These are phyloP conservation scores for Hypoxylon sp. DNA, from an alignment of 2,329 filamentous ascomycete species.

Conservation along the genomic window DNA sequence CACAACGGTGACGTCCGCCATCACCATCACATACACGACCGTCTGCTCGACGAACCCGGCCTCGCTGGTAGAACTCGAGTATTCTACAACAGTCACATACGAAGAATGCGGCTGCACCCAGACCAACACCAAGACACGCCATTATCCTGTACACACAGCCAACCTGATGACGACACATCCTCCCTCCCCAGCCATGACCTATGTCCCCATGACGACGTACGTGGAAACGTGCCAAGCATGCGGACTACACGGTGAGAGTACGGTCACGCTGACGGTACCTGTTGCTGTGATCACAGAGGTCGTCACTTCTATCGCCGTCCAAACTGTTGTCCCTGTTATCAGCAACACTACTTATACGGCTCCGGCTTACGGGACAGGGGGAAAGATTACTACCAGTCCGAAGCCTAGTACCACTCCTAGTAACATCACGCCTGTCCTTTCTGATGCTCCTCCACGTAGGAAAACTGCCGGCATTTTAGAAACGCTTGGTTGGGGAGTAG, in stretches of 20 bases:
- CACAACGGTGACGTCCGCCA: constrained; percentile 45
- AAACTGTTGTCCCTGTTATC: constrained; percentile 50
- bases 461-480: not conserved
- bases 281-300: constrained; percentile 41
- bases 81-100: constrained; percentile 53
- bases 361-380: constrained; percentile 7
- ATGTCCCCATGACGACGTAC: constrained; percentile 52
- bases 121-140: not conserved
- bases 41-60: constrained; percentile 56
- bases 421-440: constrained; percentile 28
- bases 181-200: constrained; percentile 4
- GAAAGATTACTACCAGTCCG: not conserved
- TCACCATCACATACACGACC: constrained; percentile 55
- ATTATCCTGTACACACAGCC: not conserved
- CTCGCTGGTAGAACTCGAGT: constrained; percentile 53
- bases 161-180: not conserved
- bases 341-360: constrained; percentile 12
- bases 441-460: constrained; percentile 28
- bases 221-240: constrained; percentile 53
- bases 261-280: constrained; percentile 56
- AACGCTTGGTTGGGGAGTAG: constrained; percentile 43
- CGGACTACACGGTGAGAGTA: constrained; percentile 52
- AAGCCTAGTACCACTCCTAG: not conserved
- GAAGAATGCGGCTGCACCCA: constrained; percentile 50
- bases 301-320: constrained; percentile 43